Evolutionary conservation across 805 yeast genomes (phyloP), one percentile per base, ranked within the genome.

Genomic region (Saccharomycopsis schoenii): DNA sequence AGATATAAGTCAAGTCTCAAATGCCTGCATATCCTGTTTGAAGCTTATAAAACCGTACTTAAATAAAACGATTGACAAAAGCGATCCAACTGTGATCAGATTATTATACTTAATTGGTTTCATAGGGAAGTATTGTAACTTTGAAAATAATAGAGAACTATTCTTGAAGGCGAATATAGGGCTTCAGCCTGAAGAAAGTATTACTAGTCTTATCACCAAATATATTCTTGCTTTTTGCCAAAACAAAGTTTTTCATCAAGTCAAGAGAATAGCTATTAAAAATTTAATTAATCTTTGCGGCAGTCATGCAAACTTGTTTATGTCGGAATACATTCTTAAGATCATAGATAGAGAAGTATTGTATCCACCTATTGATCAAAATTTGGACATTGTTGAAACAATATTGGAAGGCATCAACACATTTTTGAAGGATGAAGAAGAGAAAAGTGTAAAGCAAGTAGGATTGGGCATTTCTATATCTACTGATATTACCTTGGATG

Each of bases 121-220:
- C 52, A 83, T 90, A 72, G 96, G 92, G 0, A 77, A 85, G 55
- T 80, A 79, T 65, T 88, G 94, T 65, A 72, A 81, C n/a, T 78
- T 89, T 60, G 87, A 83, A 60, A 70, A 68, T 4, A 72, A 76
- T 56, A 68, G 78, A 15, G 70, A 69, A 0, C 58, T 76, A 1
- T 82, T 84, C 64, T 40, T 71, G 14, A 62, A 62, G 34, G 68
- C 80, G 24, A 68, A 68, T 1, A 55, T 82, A 14, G 80, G 79
- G 0, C 66, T 82, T 64, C 77, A 76, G 56, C 75, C 73, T 0
- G 77, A 74, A 8, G 93, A 85, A 65, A 76, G 86, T 1, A 74
- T 85, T 0, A 73, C 78, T 14, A 83, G 87, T 58, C 74, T 85
- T 51, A 76, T 87, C 2, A 76, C 86, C 1, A 84, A 83, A 64